Conservation (phyloP, 1,284 basidiomycete genomes). For the Bjerkandera adusta region DNA sequence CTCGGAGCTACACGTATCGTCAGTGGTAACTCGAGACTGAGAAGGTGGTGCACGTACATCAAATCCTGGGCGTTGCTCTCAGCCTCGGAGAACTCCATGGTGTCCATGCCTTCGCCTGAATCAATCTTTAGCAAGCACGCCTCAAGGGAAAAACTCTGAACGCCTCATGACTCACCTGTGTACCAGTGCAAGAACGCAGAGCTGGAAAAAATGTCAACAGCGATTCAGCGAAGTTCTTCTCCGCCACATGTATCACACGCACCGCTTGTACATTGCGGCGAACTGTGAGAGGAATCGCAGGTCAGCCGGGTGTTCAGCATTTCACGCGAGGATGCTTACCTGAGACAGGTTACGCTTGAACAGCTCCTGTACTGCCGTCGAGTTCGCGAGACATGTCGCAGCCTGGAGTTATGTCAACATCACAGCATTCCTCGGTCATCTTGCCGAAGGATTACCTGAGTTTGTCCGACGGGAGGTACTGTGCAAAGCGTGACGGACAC, state of each 20-base stretch:
- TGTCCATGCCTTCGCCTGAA: constrained; percentile 82
- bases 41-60: constrained; percentile 50
- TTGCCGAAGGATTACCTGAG: constrained; percentile 45
- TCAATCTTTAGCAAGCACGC: no score
- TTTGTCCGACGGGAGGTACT: constrained; percentile 80
- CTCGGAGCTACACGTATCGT: constrained; percentile 47
- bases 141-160: no score
- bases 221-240: no score
- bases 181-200: constrained; percentile 92
- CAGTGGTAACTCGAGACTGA: constrained; percentile 3
- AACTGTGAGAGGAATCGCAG: constrained; percentile 47
- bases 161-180: constrained; percentile 44
- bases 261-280: constrained; percentile 75
- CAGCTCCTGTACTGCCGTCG: constrained; percentile 86
- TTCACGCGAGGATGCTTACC: constrained; percentile 34
- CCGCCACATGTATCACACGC: neutral
- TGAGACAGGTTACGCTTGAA: constrained; percentile 80
- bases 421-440: neutral
- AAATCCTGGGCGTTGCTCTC: constrained; percentile 83
- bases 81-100: constrained; percentile 91
- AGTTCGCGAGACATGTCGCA: constrained; percentile 81
- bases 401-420: constrained; percentile 38
- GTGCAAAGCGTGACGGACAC: constrained; percentile 80
- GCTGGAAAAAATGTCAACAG: constrained; percentile 4
- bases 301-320: constrained; percentile 1